phyloP scores from a whole-genome alignment of 2,329 filamentous ascomycete genomes.

The Graphilbum ipis-grandicollis region DNA sequence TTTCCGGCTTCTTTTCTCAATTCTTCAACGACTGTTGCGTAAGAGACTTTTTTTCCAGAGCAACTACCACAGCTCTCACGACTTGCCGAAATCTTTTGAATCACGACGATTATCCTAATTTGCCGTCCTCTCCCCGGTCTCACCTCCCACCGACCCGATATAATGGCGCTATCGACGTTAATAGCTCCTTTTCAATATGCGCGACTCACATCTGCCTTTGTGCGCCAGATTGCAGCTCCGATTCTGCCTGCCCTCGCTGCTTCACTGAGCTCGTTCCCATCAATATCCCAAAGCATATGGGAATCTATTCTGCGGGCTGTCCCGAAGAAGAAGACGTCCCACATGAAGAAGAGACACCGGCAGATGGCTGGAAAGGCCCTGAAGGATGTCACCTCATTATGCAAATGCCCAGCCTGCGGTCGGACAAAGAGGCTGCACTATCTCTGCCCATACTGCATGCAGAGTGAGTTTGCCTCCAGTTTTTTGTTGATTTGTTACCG shows the following conservation, averaged over 20 bases:
- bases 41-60: too few relatives aligned
- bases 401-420: conserved; percentile 80
- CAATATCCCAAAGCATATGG: conserved; percentile 62
- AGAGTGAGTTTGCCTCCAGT: conserved; percentile 2
- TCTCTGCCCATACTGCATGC: conserved; percentile 61
- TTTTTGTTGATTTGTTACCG: too few relatives aligned
- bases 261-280: conserved; percentile 41
- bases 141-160: too few relatives aligned
- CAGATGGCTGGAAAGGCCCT: conserved; percentile 92
- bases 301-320: conserved; percentile 83
- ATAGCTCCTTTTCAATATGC: not conserved
- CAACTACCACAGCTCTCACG: too few relatives aligned
- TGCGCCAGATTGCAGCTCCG: conserved; percentile 21
- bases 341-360: conserved; percentile 84
- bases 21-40: too few relatives aligned
- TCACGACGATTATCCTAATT: too few relatives aligned
- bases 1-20: too few relatives aligned
- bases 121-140: too few relatives aligned
- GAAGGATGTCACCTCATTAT: conserved; percentile 75
- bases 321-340: conserved; percentile 96
- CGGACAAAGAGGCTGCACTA: conserved; percentile 75
- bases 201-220: conserved; percentile 23
- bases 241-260: conserved; percentile 31
- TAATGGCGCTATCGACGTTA: too few relatives aligned
- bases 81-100: too few relatives aligned